phyloP scores from a whole-genome alignment of 257 asterid genomes.

The Nicotiana tabacum region DNA sequence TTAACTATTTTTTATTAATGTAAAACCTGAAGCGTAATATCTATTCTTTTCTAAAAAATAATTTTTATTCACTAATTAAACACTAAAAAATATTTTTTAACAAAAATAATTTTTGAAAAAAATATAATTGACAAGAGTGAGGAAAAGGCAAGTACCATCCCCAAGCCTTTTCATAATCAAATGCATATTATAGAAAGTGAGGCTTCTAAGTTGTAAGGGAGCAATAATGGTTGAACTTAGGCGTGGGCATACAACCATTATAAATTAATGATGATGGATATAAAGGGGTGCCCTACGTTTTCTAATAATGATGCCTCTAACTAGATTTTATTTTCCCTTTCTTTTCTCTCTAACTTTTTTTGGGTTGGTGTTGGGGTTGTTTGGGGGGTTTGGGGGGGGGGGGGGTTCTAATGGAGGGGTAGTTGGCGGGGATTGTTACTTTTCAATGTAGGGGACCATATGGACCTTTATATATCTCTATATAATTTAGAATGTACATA shows the following conservation, averaged over 20 bases:
- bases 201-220: conserved; percentile 19
- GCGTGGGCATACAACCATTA: conserved; percentile 50
- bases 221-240: conserved; percentile 55
- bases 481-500: neutral
- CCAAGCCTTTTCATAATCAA: neutral
- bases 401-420: neutral
- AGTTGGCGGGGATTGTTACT: neutral
- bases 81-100: no score
- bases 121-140: no score
- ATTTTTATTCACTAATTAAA: no score
- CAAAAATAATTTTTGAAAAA: no score
- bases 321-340: neutral
- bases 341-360: neutral
- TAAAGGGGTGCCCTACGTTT: conserved; percentile 32
- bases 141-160: neutral
- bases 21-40: no score
- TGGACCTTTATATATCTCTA: conserved; percentile 19
- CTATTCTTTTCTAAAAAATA: no score
- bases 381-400: neutral
- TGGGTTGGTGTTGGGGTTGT: neutral
- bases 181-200: neutral
- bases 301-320: conserved; percentile 22
- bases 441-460: conserved; percentile 47
- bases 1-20: no score
- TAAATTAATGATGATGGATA: conserved; percentile 48